phyloP scores from a whole-genome alignment of 345 rosid genomes.

The Stellera chamaejasme region DNA sequence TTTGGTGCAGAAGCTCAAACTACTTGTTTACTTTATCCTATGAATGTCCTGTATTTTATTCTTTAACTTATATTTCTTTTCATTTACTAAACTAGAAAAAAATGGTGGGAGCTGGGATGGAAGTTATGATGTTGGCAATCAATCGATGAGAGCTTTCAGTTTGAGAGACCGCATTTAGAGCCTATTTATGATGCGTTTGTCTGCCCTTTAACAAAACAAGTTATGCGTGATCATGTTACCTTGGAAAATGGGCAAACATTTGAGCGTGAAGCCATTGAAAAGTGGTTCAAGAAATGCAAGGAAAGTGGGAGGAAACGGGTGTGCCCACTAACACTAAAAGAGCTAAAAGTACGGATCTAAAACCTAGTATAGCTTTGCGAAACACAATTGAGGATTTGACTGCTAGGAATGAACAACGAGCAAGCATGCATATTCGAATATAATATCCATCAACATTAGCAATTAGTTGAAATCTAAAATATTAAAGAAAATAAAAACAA shows the following conservation, averaged over 20 bases:
- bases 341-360: too few relatives aligned
- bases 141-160: constrained; percentile 66
- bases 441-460: too few relatives aligned
- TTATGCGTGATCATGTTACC: constrained; percentile 85
- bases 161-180: constrained; percentile 56
- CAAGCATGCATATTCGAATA: too few relatives aligned
- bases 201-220: constrained; percentile 87
- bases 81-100: constrained; percentile 16
- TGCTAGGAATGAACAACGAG: too few relatives aligned
- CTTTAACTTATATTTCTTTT: constrained; percentile 6
- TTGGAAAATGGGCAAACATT: constrained; percentile 82
- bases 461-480: too few relatives aligned
- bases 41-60: not conserved
- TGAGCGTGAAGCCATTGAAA: constrained; percentile 90
- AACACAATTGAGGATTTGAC: constrained; percentile 93
- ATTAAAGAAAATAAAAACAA: too few relatives aligned
- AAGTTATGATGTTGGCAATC: constrained; percentile 52
- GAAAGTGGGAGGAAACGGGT: too few relatives aligned
- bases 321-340: too few relatives aligned
- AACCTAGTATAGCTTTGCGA: too few relatives aligned
- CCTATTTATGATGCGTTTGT: constrained; percentile 81
- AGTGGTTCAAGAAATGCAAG: too few relatives aligned
- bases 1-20: not conserved
- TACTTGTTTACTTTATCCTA: not conserved
- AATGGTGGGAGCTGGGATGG: constrained; percentile 73